Evolutionary conservation across 2,329 filamentous ascomycete species (phyloP), one percentile per base, ranked within the genome.

Genomic region (Calonectria fujianensis): DNA sequence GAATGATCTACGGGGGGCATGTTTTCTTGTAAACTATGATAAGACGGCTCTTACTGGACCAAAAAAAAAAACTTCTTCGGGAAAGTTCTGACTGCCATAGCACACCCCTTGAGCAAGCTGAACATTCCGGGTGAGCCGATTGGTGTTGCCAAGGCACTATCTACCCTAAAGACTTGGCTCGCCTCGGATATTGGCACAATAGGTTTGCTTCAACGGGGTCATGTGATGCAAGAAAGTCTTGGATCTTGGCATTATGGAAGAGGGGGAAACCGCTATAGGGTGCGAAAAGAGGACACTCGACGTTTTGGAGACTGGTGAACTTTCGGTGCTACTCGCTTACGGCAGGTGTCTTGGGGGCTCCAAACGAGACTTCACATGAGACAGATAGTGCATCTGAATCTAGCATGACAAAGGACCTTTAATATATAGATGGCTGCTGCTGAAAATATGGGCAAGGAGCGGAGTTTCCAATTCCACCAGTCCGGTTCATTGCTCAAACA

Each of bases 81-180:
- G 24, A 41, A 27, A 18, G 35, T 63, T 29, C 35, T 29, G 27
- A 29, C 8, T 3, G 24, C 16, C 24, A 63, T 29, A 14, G 37
- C 35, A 37, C 57, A 41, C 37, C 14, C 32, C 24, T 63, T 41
- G 29, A 16, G 10, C 24, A 41, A 41, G 35, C 24, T 63, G 35
- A 41, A 41, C 9, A 10, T 2, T 63, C 57, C 57, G 57, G n/a
- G 24, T 24, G 11, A 63, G 57, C 57, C 57, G 57, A 63, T 63
- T 63, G 57, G 57, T 18, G 57, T 63, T 37, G 35, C 57, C 57
- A 63, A 63, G 57, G 57, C 57, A 63, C 57, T 63, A 41, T 29
- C 57, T 63, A 63, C 57, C 57, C 57, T 63, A 63, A 27, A 63
- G 57, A 63, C 35, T 63, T 63, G 57, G 35, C 57, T 41, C 57